Percentiles rank a stretch among this genome's conserved stretches.
Conservation (phyloP, 805 yeast genomes). For the Groenewaldozyma salmanticensis region DNA sequence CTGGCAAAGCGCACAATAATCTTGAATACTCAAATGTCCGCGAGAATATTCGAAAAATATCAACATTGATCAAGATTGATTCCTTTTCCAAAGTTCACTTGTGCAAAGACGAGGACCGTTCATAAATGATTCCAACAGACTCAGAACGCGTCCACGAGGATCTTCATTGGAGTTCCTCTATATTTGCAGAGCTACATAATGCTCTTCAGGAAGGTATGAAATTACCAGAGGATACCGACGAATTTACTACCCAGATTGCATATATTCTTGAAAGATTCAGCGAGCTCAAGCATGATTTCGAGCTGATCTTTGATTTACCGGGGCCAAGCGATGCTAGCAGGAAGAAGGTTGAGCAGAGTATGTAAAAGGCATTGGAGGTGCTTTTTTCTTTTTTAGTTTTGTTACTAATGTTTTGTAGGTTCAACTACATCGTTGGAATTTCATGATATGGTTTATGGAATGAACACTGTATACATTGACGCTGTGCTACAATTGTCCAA, state of each 20-base stretch:
- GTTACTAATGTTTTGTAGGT: no score
- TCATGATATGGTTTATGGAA: no score
- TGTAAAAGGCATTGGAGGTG: no score
- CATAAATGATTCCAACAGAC: not conserved
- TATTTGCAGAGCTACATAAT: conserved; percentile 22
- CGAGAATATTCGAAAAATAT: no score
- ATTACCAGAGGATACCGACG: conserved; percentile 1
- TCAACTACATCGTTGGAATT: no score
- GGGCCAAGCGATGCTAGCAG: conserved; percentile 28
- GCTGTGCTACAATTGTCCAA: conserved; percentile 32
- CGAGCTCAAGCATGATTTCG: conserved; percentile 27
- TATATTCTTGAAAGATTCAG: conserved; percentile 8
- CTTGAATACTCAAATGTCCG: no score
- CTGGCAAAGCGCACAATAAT: no score
- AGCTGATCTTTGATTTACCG: conserved; percentile 28
- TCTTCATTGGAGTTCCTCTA: conserved; percentile 26
- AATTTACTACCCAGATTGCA: not conserved
- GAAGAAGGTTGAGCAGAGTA: conserved; percentile 23
- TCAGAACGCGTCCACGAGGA: not conserved
- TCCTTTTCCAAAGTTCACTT: no score
- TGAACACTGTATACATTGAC: no score
- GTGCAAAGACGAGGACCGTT: no score
- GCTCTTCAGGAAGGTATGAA: conserved; percentile 5
- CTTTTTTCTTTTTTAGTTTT: no score
- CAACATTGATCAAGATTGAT: no score